A percentile compares a stretch with the other conserved stretches of the same genome.
Evolutionary conservation across 192 early-diverging fungal genomes (phyloP).

Genomic region (Coemansia javaensis): DNA sequence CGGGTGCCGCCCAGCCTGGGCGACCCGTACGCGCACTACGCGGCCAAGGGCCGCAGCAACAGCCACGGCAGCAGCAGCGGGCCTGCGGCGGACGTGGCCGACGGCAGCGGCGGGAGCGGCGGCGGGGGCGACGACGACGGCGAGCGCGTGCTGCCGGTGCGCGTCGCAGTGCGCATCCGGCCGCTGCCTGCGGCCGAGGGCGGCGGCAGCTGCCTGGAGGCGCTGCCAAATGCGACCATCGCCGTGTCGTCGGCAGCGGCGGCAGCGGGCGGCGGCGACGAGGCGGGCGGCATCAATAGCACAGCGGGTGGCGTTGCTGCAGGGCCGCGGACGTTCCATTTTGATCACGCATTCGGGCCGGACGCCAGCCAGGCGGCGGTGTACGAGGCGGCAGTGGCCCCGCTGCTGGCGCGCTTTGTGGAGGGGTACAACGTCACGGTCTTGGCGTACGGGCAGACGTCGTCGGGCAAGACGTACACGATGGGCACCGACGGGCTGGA

Average conservation of each 20-base stretch:
- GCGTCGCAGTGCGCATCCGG: conserved; percentile 50
- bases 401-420: conserved; percentile 56
- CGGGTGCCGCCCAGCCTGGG: conserved; percentile 10
- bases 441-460: conserved; percentile 91
- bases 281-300: too few relatives aligned
- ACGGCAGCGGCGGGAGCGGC: conserved; percentile 6
- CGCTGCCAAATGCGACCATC: conserved; percentile 15
- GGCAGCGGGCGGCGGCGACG: conserved; percentile 1
- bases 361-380: conserved; percentile 56
- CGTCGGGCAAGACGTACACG: conserved; percentile 91
- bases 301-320: neutral
- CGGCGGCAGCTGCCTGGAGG: conserved; percentile 19
- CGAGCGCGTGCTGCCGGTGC: conserved; percentile 42
- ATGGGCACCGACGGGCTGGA: conserved; percentile 90
- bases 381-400: conserved; percentile 53
- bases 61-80: conserved; percentile 12
- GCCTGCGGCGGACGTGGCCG: neutral
- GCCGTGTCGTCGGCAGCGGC: conserved; percentile 8
- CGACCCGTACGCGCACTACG: neutral
- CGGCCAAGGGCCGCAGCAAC: neutral
- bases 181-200: conserved; percentile 19
- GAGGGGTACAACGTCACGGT: conserved; percentile 94
- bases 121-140: conserved; percentile 17
- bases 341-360: conserved; percentile 66
- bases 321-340: conserved; percentile 49